Base-by-base conservation (phyloP, 306 rosid genomes). In the Calophaca sinica region DNA sequence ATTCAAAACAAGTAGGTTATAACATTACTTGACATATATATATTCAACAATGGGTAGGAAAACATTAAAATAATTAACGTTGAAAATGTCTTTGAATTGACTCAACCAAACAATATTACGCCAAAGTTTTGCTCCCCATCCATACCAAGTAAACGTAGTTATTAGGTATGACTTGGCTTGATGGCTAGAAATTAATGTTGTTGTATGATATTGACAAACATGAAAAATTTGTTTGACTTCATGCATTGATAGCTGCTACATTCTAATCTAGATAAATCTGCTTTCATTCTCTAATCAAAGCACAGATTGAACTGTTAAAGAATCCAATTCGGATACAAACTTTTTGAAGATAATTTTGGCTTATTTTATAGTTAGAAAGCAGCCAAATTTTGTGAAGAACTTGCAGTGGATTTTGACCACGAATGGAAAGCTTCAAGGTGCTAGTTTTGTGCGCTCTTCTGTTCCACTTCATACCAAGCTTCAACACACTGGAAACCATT, bases 381-480 rank as follows among this genome's bases (percentile, higher is more conserved):
- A 67, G 57, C 20, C 33, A 49, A 68, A 68, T 29, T 48, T 58
- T 29, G 5, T 46, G 59, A 61, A 20, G 51, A 38, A 62, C 31
- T 50, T 50, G 55, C 39, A 4, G 52, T 10, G 52, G 20, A 62
- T 48, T 60, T 14, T 49, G 15, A 58, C 39, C 38, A 62, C 62
- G 78, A 71, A 69, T 81, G 84, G 73, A 81, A 69, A 75, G 38
- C 77, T 74, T 68, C 13, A 75, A 75, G 66, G 50, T 71, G 7
- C 20, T 69, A 55, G 63, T 49, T 48, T 39, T 42, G 33, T 75
- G 45, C 41, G 33, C 41, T 55, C 70, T 77, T 46, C 2, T 77
- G 2, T 72, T 65, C 32, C 41, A 36, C 38, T 77, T 66, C 67
- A 66, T 72, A 58, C 74, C 78, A 50, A 46, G 33, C 6, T 57